These are phyloP conservation scores for Simmondsia chinensis DNA, from an alignment of 148 eudicot species.

Conservation along the genomic window DNA sequence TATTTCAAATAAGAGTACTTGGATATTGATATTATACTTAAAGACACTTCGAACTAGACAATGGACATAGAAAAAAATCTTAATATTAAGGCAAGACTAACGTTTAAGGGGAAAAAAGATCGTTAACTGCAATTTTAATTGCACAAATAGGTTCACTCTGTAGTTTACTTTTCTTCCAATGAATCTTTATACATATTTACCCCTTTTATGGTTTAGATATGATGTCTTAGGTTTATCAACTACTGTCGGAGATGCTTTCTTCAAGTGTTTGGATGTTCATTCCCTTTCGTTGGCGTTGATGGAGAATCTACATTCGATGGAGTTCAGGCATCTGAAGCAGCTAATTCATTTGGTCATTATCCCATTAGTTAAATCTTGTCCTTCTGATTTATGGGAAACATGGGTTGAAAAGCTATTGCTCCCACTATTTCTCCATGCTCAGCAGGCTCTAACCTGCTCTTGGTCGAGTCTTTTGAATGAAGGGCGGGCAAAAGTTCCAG, in stretches of 20 bases:
- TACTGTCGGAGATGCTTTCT: slow-evolving; percentile 75
- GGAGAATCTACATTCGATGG: slow-evolving; percentile 91
- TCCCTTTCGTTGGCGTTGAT: slow-evolving; percentile 53
- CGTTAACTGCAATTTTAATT: no score
- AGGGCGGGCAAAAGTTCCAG: slow-evolving; percentile 88
- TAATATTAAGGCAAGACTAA: no score
- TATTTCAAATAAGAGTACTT: no score
- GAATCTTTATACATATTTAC: not conserved
- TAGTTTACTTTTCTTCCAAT: not conserved
- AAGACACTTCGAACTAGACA: no score
- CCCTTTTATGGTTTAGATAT: slow-evolving; percentile 41
- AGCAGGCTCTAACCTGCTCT: slow-evolving; percentile 66
- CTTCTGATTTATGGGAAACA: slow-evolving; percentile 57
- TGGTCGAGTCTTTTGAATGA: slow-evolving; percentile 84
- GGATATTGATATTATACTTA: no score
- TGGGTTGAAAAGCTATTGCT: slow-evolving; percentile 83
- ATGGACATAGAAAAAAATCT: no score
- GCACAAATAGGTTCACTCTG: no score
- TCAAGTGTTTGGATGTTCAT: slow-evolving; percentile 48
- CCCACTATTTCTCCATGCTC: slow-evolving; percentile 54
- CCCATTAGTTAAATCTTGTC: slow-evolving; percentile 70
- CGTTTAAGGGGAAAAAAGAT: no score
- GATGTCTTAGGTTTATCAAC: slow-evolving; percentile 85
- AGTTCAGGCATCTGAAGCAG: slow-evolving; percentile 82
- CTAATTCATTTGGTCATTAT: slow-evolving; percentile 72